Percentiles rank a stretch among this genome's conserved stretches.
Conservation (phyloP, 176 grass and related monocot genomes). For the Rhynchospora breviuscula region DNA sequence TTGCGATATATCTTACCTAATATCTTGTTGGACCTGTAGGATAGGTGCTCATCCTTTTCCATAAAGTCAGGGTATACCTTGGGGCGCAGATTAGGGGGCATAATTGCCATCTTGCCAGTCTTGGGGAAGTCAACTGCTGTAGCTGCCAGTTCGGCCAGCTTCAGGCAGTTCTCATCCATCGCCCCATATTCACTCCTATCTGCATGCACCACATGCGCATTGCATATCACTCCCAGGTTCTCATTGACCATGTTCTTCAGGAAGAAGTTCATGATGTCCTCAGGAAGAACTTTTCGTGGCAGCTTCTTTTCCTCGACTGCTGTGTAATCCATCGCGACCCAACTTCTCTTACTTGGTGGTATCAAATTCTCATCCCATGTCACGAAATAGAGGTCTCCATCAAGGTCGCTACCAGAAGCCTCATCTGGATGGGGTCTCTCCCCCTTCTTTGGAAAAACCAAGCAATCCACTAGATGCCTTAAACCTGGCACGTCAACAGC, state of each 20-base stretch:
- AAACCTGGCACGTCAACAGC: conserved; percentile 67
- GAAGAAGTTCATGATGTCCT: conserved; percentile 82
- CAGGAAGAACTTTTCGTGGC: conserved; percentile 28
- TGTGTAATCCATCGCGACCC: conserved; percentile 66
- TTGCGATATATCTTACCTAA: conserved; percentile 45
- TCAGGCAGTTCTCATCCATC: conserved; percentile 73
- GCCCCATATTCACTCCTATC: conserved; percentile 77
- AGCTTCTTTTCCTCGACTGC: conserved; percentile 29
- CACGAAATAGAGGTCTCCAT: conserved; percentile 90
- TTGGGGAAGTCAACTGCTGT: conserved; percentile 88
- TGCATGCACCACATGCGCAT: conserved; percentile 96
- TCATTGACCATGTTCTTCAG: conserved; percentile 96
- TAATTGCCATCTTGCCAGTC: conserved; percentile 61
- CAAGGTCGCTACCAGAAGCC: conserved; percentile 92
- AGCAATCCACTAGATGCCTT: conserved; percentile 80
- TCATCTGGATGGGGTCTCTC: conserved; percentile 86
- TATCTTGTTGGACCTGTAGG: conserved; percentile 82
- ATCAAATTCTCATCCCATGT: conserved; percentile 83
- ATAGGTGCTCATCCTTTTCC: conserved; percentile 59
- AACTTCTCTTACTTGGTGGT: conserved; percentile 70
- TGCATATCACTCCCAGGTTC: conserved; percentile 79
- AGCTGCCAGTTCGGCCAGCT: conserved; percentile 79
- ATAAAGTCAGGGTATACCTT: conserved; percentile 95
- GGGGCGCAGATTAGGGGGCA: conserved; percentile 58
- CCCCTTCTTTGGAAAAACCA: conserved; percentile 75